A percentile compares a stretch with the other conserved stretches of the same genome.
Evolutionary conservation across 257 asterid species (phyloP).

Genomic region (Mitragyna speciosa): DNA sequence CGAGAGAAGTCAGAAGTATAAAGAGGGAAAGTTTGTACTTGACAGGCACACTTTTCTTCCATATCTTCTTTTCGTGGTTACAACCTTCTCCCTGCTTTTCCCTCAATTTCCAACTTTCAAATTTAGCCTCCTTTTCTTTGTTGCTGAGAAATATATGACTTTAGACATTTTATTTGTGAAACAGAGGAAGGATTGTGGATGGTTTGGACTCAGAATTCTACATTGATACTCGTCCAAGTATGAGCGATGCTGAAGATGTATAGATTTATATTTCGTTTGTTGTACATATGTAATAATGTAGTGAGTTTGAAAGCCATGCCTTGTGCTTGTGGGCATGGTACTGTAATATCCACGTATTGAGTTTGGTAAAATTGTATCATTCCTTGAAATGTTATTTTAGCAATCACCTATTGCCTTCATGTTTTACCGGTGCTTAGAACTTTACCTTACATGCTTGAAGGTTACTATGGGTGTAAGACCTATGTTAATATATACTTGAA

Average conservation of each 20-base stretch:
- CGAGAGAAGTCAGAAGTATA: constrained; percentile 68
- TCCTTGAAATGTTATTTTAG: background rate
- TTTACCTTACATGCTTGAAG: background rate
- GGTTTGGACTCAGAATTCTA: constrained; percentile 64
- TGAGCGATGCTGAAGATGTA: constrained; percentile 52
- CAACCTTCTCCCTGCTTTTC: background rate
- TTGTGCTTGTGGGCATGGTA: background rate
- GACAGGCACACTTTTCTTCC: constrained; percentile 47
- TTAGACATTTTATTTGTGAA: constrained; percentile 7
- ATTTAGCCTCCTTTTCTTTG: background rate
- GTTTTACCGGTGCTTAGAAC: background rate
- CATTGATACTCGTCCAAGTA: constrained; percentile 42
- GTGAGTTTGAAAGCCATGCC: background rate
- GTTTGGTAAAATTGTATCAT: background rate
- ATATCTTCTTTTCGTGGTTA: too few species aligned
- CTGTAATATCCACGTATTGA: background rate
- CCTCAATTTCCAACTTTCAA: background rate
- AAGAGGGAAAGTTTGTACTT: constrained; percentile 79
- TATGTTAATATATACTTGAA: background rate
- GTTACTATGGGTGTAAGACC: background rate
- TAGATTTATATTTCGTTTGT: constrained; percentile 18
- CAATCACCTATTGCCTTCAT: background rate
- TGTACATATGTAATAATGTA: constrained; percentile 3
- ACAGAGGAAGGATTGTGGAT: constrained; percentile 64
- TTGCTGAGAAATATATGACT: background rate